These are phyloP conservation scores for Phialophora verrucosa DNA, from an alignment of 2,329 filamentous ascomycete genomes.

Conservation along the genomic window DNA sequence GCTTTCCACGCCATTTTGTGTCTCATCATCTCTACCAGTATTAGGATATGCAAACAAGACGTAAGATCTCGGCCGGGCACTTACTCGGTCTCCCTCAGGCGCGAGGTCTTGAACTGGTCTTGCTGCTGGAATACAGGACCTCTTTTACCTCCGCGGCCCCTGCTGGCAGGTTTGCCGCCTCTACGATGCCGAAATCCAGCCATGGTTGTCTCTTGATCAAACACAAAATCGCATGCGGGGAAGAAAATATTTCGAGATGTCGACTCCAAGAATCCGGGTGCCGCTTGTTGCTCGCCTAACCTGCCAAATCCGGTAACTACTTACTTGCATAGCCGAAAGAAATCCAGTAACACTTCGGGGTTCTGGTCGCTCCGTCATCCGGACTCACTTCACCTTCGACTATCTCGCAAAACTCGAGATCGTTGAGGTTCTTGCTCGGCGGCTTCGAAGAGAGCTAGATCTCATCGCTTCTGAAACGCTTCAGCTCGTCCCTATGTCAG, in stretches of 20 bases:
- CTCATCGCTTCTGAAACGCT: background rate
- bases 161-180: slow-evolving; percentile 42
- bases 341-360: background rate
- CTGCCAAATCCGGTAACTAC: background rate
- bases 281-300: background rate
- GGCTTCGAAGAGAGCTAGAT: background rate
- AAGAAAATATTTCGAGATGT: slow-evolving; percentile 8
- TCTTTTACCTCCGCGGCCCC: slow-evolving; percentile 43
- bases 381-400: background rate
- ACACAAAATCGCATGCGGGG: slow-evolving; percentile 12
- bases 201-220: slow-evolving; percentile 19
- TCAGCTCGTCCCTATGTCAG: background rate
- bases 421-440: too few relatives aligned
- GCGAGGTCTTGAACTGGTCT: slow-evolving; percentile 47
- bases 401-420: background rate
- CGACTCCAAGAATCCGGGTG: background rate
- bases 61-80: slow-evolving; percentile 25
- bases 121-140: slow-evolving; percentile 36
- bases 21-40: slow-evolving; percentile 26
- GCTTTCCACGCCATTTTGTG: slow-evolving; percentile 6
- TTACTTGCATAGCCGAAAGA: too few relatives aligned
- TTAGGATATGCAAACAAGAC: slow-evolving; percentile 13
- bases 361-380: background rate
- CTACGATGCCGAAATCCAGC: slow-evolving; percentile 24
- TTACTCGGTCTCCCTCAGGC: slow-evolving; percentile 49